phyloP scores from a whole-genome alignment of 73 alveolate genomes.

The Blepharisma stoltei region DNA sequence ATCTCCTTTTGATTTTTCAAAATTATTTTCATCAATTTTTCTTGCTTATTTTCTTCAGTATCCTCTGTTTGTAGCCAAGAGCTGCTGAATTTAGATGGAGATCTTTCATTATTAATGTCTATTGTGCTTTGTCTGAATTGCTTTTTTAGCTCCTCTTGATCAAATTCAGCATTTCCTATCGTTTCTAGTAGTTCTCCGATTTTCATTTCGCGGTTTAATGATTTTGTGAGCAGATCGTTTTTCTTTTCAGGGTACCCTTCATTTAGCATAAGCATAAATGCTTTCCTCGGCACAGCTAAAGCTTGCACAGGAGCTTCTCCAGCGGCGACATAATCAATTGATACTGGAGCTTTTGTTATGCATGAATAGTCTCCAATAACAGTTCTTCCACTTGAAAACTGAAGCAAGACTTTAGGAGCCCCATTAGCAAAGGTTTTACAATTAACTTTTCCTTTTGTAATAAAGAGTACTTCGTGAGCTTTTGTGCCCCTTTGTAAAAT shows the following conservation, averaged over 20 bases:
- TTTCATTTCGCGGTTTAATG: too few species aligned
- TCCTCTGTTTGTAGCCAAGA: too few species aligned
- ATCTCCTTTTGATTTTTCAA: too few species aligned
- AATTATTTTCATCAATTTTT: too few species aligned
- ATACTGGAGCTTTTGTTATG: neutral
- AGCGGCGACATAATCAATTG: neutral
- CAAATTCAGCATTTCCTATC: too few species aligned
- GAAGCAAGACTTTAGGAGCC: neutral
- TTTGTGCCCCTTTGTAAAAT: neutral
- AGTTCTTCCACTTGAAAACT: neutral
- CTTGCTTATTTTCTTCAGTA: too few species aligned
- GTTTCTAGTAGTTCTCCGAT: too few species aligned
- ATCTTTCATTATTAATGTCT: too few species aligned
- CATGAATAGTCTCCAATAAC: slow-evolving; percentile 10
- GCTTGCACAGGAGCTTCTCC: neutral
- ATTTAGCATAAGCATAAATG: neutral
- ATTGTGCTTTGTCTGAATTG: too few species aligned
- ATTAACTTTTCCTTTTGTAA: neutral
- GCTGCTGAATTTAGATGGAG: too few species aligned
- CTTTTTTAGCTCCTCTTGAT: too few species aligned
- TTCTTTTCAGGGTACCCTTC: neutral
- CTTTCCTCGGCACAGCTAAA: neutral
- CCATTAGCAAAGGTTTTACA: neutral
- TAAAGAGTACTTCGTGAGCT: neutral
- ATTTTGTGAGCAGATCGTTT: too few species aligned